These are phyloP conservation scores for Avena insularis DNA, from an alignment of 176 grass and related monocot genomes.

Conservation along the genomic window DNA sequence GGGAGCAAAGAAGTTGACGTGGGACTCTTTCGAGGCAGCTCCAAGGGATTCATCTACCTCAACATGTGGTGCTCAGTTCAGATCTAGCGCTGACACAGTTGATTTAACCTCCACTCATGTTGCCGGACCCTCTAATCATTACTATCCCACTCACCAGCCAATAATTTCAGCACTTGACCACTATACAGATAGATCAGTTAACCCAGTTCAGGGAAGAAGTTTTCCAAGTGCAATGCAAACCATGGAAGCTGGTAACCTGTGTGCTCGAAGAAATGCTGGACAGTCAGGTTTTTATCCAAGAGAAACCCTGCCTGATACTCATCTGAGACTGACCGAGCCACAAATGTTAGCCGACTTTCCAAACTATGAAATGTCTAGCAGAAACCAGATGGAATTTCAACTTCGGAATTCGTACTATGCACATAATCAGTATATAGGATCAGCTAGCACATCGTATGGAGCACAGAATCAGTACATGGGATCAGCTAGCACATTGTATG, in stretches of 20 bases:
- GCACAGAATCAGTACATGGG: neutral
- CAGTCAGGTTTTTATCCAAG: conserved; percentile 45
- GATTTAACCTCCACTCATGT: conserved; percentile 43
- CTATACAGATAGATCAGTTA: conserved; percentile 29
- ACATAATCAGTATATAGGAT: conserved; percentile 41
- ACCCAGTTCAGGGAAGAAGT: conserved; percentile 35
- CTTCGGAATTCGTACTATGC: conserved; percentile 4
- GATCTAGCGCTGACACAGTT: conserved; percentile 24
- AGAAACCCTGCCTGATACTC: conserved; percentile 58
- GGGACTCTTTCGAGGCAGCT: conserved; percentile 41
- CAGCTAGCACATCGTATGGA: conserved; percentile 34
- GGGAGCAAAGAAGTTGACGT: conserved; percentile 39
- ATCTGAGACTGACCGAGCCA: conserved; percentile 69
- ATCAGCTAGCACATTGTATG: conserved; percentile 17
- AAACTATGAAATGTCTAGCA: conserved; percentile 41
- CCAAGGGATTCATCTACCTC: conserved; percentile 32
- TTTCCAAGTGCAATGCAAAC: conserved; percentile 32
- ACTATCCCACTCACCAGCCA: conserved; percentile 38
- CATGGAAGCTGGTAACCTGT: conserved; percentile 39
- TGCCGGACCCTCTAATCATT: conserved; percentile 35
- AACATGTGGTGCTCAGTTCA: conserved; percentile 43
- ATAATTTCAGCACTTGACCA: conserved; percentile 12
- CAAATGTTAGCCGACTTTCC: conserved; percentile 36
- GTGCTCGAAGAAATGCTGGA: conserved; percentile 41
- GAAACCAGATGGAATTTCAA: conserved; percentile 42